Conservation (phyloP, 2,329 filamentous ascomycete species). For the Fusarium domesticum region DNA sequence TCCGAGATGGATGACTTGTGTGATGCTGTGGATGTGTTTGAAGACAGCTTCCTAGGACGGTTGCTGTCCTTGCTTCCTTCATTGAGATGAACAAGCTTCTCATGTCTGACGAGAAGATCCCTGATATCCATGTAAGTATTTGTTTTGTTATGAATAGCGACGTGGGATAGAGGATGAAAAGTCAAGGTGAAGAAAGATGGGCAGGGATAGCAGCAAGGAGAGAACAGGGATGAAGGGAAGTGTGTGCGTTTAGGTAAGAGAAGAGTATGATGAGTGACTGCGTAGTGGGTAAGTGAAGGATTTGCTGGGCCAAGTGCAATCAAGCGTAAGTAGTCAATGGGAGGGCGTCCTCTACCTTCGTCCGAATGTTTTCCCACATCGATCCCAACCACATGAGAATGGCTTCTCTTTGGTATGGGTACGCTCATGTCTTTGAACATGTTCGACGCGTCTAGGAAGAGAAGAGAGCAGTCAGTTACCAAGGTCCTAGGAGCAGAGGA, state of each 20-base stretch:
- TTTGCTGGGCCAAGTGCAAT: conserved; percentile 18
- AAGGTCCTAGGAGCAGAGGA: too few relatives aligned
- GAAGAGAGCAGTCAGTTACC: conserved; percentile 9
- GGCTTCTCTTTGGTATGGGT: conserved; percentile 66
- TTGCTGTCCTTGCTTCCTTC: conserved; percentile 54
- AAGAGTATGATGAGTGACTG: conserved; percentile 11
- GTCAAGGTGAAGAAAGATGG: conserved; percentile 2
- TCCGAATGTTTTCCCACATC: conserved; percentile 61
- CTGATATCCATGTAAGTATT: conserved; percentile 60
- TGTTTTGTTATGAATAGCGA: not conserved
- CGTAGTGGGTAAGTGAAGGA: conserved; percentile 3
- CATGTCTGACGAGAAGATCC: conserved; percentile 60
- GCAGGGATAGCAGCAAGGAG: conserved; percentile 1
- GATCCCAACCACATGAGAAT: conserved; percentile 57
- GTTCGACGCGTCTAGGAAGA: conserved; percentile 60
- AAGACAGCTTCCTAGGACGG: conserved; percentile 52
- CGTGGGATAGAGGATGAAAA: not conserved
- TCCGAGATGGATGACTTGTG: conserved; percentile 49
- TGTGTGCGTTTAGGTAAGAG: conserved; percentile 9
- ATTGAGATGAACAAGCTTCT: conserved; percentile 63
- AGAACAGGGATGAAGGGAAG: conserved; percentile 1
- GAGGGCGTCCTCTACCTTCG: conserved; percentile 51
- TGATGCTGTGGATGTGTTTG: conserved; percentile 39
- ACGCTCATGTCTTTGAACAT: conserved; percentile 62
- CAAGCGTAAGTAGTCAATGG: conserved; percentile 17